These are phyloP conservation scores for Colletotrichum tofieldiae DNA, from an alignment of 2,329 filamentous ascomycete genomes.

Conservation along the genomic window DNA sequence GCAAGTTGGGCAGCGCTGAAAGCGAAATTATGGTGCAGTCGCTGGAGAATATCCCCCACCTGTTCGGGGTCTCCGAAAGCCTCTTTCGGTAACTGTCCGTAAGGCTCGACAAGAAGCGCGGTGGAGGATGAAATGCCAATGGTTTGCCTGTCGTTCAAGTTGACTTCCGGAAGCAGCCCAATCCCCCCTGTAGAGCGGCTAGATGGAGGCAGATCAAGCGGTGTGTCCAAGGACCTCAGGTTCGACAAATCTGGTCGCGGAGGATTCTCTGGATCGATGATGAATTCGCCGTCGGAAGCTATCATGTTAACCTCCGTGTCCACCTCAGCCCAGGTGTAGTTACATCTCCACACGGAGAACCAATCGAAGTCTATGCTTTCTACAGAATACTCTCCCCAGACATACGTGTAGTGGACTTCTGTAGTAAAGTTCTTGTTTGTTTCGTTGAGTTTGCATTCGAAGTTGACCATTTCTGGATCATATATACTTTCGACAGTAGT, in stretches of 20 bases:
- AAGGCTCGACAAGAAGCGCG: neutral
- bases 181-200: no score
- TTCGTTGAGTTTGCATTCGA: neutral
- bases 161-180: neutral
- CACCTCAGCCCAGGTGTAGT: slow-evolving; percentile 22
- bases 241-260: slow-evolving; percentile 8
- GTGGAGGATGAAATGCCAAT: neutral
- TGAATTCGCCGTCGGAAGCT: slow-evolving; percentile 4
- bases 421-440: neutral
- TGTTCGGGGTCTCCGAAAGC: neutral
- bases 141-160: neutral
- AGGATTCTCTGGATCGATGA: slow-evolving; percentile 24
- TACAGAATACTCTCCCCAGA: neutral
- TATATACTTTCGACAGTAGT: neutral
- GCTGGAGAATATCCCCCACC: neutral
- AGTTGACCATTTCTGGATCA: neutral
- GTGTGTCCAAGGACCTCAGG: neutral
- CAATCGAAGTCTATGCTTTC: neutral
- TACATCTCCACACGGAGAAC: slow-evolving; percentile 19
- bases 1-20: slow-evolving; percentile 17
- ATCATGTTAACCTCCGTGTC: slow-evolving; percentile 21
- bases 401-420: neutral
- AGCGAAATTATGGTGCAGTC: neutral
- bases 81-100: neutral
- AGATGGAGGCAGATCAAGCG: slow-evolving; percentile 5